These are phyloP conservation scores for Bolboschoenus planiculmis DNA, from an alignment of 176 grass and related monocot species.

Conservation along the genomic window DNA sequence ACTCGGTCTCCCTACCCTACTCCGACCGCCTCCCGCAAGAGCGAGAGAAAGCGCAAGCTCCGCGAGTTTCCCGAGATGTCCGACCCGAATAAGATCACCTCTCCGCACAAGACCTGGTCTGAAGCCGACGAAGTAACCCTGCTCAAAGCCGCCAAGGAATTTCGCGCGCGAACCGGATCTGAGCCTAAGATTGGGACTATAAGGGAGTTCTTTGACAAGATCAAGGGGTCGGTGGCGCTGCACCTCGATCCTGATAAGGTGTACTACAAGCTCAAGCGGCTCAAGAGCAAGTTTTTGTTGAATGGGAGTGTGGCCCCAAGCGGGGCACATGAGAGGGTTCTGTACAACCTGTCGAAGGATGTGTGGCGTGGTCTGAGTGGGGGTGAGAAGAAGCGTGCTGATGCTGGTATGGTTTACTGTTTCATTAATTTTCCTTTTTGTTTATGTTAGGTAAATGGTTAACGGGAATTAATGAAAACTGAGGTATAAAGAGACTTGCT, in stretches of 20 bases:
- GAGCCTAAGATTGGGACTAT: constrained; percentile 43
- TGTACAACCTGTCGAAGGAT: constrained; percentile 43
- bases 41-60: constrained; percentile 37
- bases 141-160: constrained; percentile 44
- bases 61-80: constrained; percentile 32
- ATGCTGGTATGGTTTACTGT: constrained; percentile 2
- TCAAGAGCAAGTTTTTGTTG: constrained; percentile 76
- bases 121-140: constrained; percentile 51
- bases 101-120: constrained; percentile 51
- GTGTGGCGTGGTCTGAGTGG: constrained; percentile 32
- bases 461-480: not conserved
- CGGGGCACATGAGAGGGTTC: constrained; percentile 38
- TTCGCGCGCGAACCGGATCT: constrained; percentile 32
- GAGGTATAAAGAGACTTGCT: not conserved
- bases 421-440: not conserved
- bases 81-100: not conserved
- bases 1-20: constrained; percentile 30
- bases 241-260: constrained; percentile 52
- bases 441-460: not conserved
- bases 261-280: constrained; percentile 86
- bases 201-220: constrained; percentile 34
- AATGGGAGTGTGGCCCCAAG: not conserved
- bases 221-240: constrained; percentile 31
- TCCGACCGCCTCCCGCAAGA: constrained; percentile 24
- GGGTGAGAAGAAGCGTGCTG: not conserved